Conservation (phyloP, 2,329 filamentous ascomycete species). For the Exophiala phaeomuriformis region DNA sequence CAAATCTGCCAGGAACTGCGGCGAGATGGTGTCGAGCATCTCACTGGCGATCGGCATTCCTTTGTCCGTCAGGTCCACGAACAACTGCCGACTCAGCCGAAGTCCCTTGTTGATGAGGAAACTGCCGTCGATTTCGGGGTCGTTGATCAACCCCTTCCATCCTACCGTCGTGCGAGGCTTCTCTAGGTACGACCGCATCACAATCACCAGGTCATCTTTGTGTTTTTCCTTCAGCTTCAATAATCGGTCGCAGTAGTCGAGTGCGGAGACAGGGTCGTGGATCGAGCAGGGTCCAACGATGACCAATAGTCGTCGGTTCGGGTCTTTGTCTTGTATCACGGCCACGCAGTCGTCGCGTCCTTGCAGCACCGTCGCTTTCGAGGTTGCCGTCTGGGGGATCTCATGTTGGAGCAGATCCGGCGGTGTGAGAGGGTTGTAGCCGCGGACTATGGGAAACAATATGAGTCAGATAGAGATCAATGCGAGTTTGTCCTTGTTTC, state of each 20-base stretch:
- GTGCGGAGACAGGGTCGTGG: conserved; percentile 79
- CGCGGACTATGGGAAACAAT: conserved; percentile 57
- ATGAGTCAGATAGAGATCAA: neutral
- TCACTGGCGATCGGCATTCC: conserved; percentile 95
- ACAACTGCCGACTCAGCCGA: conserved; percentile 83
- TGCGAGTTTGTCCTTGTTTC: neutral
- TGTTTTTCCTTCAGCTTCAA: conserved; percentile 72
- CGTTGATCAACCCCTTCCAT: conserved; percentile 99
- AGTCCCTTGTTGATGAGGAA: conserved; percentile 99
- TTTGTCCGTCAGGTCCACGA: conserved; percentile 74
- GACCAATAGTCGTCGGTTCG: conserved; percentile 76
- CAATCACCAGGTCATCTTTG: conserved; percentile 73
- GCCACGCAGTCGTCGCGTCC: conserved; percentile 53
- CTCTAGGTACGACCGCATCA: conserved; percentile 98
- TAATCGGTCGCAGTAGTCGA: conserved; percentile 79
- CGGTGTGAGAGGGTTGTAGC: conserved; percentile 87
- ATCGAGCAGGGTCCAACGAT: conserved; percentile 95
- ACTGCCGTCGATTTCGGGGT: conserved; percentile 93
- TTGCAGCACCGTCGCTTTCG: conserved; percentile 38
- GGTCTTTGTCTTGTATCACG: conserved; percentile 61
- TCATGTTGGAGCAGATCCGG: conserved; percentile 81
- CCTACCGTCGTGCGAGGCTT: conserved; percentile 97
- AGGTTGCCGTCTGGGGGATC: conserved; percentile 53
- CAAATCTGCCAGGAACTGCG: conserved; percentile 93
- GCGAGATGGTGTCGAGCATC: conserved; percentile 98